Evolutionary conservation across 345 rosid species (phyloP).

Genomic region (Linum tenue): DNA sequence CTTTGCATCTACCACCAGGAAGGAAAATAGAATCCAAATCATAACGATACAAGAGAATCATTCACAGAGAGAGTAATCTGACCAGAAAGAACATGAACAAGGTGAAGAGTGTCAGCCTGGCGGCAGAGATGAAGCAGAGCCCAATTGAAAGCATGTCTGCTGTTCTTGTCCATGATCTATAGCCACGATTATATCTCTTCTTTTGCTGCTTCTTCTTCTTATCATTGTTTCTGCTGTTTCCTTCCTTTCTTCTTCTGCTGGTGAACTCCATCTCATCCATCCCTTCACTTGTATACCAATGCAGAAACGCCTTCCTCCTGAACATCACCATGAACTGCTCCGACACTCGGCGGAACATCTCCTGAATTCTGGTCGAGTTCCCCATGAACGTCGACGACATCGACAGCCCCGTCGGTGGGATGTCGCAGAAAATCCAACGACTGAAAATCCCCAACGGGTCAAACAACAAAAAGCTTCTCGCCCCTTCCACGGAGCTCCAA

Average conservation of each 20-base stretch:
- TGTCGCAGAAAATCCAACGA: too few relatives aligned
- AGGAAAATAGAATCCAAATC: background rate
- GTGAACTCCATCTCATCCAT: background rate
- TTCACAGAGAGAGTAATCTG: background rate
- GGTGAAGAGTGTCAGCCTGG: conserved; percentile 76
- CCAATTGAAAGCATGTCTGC: conserved; percentile 53
- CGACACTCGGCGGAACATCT: background rate
- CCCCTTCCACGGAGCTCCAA: too few relatives aligned
- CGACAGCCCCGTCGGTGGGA: background rate
- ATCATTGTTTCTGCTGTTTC: background rate
- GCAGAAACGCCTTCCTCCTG: background rate
- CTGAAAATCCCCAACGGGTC: too few relatives aligned
- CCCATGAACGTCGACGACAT: background rate
- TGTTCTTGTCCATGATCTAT: conserved; percentile 1
- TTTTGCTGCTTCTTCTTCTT: background rate
- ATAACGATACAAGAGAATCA: background rate
- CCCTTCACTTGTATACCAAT: background rate
- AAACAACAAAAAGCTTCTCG: too few relatives aligned
- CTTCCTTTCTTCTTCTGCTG: background rate
- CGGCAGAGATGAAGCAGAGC: conserved; percentile 70
- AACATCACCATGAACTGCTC: background rate
- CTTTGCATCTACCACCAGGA: conserved; percentile 33
- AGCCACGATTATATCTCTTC: background rate
- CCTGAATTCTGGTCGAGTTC: background rate
- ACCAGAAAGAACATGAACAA: conserved; percentile 81